Evolutionary conservation across 108 stramenopile species (phyloP).

Genomic region (Skeletonema tropicum): DNA sequence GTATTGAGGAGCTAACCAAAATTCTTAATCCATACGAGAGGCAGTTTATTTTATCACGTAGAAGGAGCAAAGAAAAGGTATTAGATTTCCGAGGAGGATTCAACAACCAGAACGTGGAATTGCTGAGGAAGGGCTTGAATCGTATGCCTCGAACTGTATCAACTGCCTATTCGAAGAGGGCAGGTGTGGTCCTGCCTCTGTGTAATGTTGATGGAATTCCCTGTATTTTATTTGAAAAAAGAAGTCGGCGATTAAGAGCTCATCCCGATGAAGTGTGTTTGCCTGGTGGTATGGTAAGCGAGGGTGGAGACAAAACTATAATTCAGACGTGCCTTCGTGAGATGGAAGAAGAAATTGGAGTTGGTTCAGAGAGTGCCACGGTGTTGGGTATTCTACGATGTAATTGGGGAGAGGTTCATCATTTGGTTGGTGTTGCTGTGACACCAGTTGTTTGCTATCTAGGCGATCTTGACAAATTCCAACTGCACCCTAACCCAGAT

Average conservation of each 20-base stretch:
- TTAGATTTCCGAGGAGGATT: conserved; percentile 79
- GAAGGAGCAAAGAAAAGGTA: conserved; percentile 48
- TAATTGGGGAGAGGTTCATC: conserved; percentile 90
- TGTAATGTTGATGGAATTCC: conserved; percentile 94
- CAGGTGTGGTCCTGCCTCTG: conserved; percentile 89
- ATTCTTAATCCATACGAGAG: conserved; percentile 83
- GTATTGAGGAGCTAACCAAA: conserved; percentile 62
- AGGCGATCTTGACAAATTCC: conserved; percentile 68
- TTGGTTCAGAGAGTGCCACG: conserved; percentile 46
- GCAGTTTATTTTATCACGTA: conserved; percentile 60
- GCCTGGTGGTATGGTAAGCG: conserved; percentile 93
- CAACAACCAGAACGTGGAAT: conserved; percentile 64
- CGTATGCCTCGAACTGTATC: conserved; percentile 91
- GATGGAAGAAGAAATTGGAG: conserved; percentile 96
- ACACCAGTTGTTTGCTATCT: conserved; percentile 91
- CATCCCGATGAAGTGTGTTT: conserved; percentile 88
- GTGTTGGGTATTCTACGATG: conserved; percentile 90
- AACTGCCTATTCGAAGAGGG: conserved; percentile 79
- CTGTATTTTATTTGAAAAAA: conserved; percentile 90
- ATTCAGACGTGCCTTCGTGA: conserved; percentile 91
- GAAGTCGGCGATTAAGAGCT: conserved; percentile 68
- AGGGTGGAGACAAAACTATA: conserved; percentile 82
- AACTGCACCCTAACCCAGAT: conserved; percentile 77
- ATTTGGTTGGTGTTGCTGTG: conserved; percentile 91
- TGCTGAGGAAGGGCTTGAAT: conserved; percentile 87